Evolutionary conservation across 768 basidiomycete species (phyloP).

Genomic region (Termitomyces sp.): DNA sequence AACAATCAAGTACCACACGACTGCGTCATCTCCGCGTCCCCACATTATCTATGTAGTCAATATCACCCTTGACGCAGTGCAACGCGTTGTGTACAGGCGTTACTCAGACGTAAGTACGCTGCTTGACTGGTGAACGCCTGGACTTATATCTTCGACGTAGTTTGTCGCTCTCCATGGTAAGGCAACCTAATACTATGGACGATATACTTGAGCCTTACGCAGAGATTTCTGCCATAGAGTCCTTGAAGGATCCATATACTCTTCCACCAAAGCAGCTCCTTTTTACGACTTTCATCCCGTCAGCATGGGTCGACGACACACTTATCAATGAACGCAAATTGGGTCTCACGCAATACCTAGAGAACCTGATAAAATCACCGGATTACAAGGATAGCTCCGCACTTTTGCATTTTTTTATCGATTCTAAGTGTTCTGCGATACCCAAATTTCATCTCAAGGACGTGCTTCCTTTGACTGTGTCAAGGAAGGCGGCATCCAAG

Average conservation of each 20-base stretch:
- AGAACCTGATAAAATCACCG: constrained; percentile 28
- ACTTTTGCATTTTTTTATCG: constrained; percentile 26
- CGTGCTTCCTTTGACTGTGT: neutral
- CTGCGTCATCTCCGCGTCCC: constrained; percentile 39
- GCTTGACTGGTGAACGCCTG: neutral
- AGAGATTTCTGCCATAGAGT: neutral
- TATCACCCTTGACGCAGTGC: constrained; percentile 20
- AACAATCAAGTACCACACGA: constrained; percentile 37
- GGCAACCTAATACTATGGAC: neutral
- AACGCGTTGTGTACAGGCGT: neutral
- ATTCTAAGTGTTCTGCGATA: neutral
- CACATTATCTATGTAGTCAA: constrained; percentile 41
- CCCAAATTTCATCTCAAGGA: neutral
- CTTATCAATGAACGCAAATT: constrained; percentile 48
- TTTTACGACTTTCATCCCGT: constrained; percentile 41
- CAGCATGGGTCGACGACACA: constrained; percentile 46
- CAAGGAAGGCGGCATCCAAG: neutral
- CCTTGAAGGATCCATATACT: constrained; percentile 30
- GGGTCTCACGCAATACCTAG: constrained; percentile 38
- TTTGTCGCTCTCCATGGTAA: constrained; percentile 32
- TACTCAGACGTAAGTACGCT: neutral
- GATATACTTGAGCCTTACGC: neutral
- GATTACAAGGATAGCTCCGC: constrained; percentile 27
- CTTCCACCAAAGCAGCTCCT: constrained; percentile 50
- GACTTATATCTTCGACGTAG: constrained; percentile 13